Evolutionary conservation across 441 rosid genomes (phyloP), one percentile per base, ranked within the genome.

Genomic region (Pelargonium fulgidum): DNA sequence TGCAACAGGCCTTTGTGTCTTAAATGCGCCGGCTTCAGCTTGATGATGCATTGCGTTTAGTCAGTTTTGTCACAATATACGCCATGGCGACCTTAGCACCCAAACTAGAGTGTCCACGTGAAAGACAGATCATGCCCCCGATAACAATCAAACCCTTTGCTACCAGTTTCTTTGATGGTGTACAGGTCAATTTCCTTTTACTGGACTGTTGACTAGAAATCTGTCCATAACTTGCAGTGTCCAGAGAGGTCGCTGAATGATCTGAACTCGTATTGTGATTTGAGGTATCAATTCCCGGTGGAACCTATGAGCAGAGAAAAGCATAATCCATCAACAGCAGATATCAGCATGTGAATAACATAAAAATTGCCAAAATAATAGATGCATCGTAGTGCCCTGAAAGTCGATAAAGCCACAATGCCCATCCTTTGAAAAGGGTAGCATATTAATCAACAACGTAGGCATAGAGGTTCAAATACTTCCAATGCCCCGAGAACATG

Each of bases 21-120:
- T 64, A 70, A 54, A 70, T 62, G 73, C 48, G 80, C 69, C 73
- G 16, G 52, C 80, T 82, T 69, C 76, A 84, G 68, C 83, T 68
- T 64, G 79, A 70, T 13, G 81, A 78, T 70, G 83, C 77, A 33
- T 80, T 82, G 1, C 82, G 87, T 74, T 87, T 89, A 36, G 84
- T 78, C 78, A 89, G 79, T 85, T 91, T 93, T 1, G 92, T 82
- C 84, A 93, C 73, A 78, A 93, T 76, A 76, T 81, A 91, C 42
- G 93, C 97, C 77, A 88, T 67, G 10, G 87, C 93, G 66, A 89
- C 93, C 78, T 91, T 93, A 50, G 91, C 97, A n/a, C 93, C 92
- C n/a, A 93, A 79, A 48, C 82, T 75, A 4, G 93, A 82, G 70
- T 82, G 89, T 68, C 92, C 91, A 16, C 92, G 87, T 14, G 95